Conservation (phyloP, 1,139 yeast species). For the Entelexis paramagnoliae region DNA sequence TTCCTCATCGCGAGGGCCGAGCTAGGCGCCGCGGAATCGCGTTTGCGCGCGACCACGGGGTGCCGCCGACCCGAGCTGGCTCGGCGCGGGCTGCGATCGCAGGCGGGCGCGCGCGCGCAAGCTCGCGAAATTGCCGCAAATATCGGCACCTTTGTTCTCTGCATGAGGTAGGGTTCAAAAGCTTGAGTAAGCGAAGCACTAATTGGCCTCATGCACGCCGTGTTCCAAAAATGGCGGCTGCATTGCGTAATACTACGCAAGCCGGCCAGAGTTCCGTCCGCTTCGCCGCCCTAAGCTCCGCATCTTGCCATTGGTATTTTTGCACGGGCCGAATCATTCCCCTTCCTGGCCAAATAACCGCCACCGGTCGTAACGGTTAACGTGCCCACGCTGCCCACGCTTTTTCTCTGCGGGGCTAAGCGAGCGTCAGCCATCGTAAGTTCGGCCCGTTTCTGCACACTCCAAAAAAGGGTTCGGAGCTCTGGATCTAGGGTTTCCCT, state of each 20-base stretch:
- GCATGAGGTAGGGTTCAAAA: background rate
- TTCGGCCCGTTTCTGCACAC: background rate
- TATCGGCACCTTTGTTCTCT: background rate
- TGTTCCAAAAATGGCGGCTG: background rate
- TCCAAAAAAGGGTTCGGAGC: background rate
- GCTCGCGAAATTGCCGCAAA: conserved; percentile 6
- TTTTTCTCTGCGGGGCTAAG: background rate
- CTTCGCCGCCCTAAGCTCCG: too few species aligned
- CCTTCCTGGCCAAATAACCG: too few species aligned
- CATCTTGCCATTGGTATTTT: too few species aligned
- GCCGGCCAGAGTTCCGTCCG: too few species aligned
- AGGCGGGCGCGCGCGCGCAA: background rate
- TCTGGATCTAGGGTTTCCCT: background rate
- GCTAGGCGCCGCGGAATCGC: too few species aligned
- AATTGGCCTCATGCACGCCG: background rate
- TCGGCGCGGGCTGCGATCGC: background rate
- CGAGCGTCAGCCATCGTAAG: background rate
- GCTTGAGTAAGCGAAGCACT: background rate
- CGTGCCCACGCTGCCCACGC: background rate
- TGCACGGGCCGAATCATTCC: too few species aligned
- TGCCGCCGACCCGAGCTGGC: too few species aligned
- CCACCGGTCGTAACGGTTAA: too few species aligned
- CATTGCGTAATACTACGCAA: background rate
- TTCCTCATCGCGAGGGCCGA: too few species aligned
- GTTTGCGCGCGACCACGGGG: too few species aligned